Conservation (phyloP, 2,329 filamentous ascomycete species). For the Rutstroemia sp. region DNA sequence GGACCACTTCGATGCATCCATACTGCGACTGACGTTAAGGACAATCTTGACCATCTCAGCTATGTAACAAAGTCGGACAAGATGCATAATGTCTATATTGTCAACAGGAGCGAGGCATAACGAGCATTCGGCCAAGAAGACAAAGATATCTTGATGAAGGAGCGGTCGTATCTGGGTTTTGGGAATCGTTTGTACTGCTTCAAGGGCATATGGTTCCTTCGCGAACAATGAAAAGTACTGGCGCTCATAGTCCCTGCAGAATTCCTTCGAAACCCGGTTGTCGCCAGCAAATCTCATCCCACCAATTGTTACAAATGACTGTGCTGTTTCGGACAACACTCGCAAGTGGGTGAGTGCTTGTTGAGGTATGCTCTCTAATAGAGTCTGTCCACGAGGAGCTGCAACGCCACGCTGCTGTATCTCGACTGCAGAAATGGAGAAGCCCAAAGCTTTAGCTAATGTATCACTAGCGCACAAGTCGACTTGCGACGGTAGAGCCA, state of each 20-base stretch:
- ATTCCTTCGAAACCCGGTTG: slow-evolving; percentile 59
- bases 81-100: slow-evolving; percentile 65
- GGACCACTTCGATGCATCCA: slow-evolving; percentile 44
- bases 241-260: slow-evolving; percentile 57
- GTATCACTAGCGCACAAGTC: slow-evolving; percentile 50
- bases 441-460: slow-evolving; percentile 63
- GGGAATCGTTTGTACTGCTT: slow-evolving; percentile 19
- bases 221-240: slow-evolving; percentile 70
- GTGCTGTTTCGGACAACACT: slow-evolving; percentile 79
- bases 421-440: slow-evolving; percentile 80
- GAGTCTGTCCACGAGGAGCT: slow-evolving; percentile 61
- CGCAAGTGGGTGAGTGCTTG: slow-evolving; percentile 80
- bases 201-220: slow-evolving; percentile 7
- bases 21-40: slow-evolving; percentile 48
- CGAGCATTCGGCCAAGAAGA: slow-evolving; percentile 74
- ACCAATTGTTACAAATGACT: slow-evolving; percentile 75
- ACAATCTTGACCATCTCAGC: slow-evolving; percentile 85
- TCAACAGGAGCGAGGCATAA: slow-evolving; percentile 62
- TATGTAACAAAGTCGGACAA: slow-evolving; percentile 80
- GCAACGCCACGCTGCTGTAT: slow-evolving; percentile 85
- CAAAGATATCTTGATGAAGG: slow-evolving; percentile 63
- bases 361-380: slow-evolving; percentile 79
- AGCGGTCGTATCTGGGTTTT: slow-evolving; percentile 41
- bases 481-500: slow-evolving; percentile 14
- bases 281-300: slow-evolving; percentile 54